phyloP scores from a whole-genome alignment of 495 filamentous ascomycete genomes.

The Tuber melanosporum region DNA sequence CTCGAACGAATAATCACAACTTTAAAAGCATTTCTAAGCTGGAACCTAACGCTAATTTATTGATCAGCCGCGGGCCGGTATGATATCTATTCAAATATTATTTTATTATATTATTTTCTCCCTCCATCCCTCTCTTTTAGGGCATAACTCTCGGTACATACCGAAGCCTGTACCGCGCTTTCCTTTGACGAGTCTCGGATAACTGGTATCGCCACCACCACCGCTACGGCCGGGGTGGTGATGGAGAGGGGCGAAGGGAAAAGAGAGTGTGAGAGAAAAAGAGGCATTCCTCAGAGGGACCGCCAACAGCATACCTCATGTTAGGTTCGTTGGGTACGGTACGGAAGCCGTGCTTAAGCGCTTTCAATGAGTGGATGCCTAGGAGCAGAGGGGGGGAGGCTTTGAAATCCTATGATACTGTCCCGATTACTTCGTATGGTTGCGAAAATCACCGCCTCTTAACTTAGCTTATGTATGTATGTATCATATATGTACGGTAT shows the following conservation, averaged over 20 bases:
- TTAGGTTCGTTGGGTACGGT: background rate
- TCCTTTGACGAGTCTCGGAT: background rate
- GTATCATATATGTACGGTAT: background rate
- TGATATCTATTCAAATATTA: background rate
- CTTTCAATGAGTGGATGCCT: background rate
- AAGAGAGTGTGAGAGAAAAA: background rate
- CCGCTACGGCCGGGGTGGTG: background rate
- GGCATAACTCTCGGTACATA: background rate
- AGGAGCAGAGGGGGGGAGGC: background rate
- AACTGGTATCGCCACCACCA: background rate
- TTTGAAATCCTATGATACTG: conserved; percentile 3
- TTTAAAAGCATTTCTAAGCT: conserved; percentile 1
- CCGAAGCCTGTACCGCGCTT: background rate
- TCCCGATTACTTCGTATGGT: background rate
- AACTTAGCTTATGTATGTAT: background rate
- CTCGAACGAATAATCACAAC: background rate
- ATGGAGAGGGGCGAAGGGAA: background rate
- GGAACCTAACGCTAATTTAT: background rate
- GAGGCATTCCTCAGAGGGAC: background rate
- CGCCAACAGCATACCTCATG: background rate
- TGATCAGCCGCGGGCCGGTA: background rate
- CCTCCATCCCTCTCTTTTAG: background rate
- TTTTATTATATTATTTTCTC: too few relatives aligned
- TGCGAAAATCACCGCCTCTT: background rate
- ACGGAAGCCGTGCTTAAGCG: background rate